phyloP scores from a whole-genome alignment of 768 basidiomycete genomes.

The Suillus fuscotomentosus region DNA sequence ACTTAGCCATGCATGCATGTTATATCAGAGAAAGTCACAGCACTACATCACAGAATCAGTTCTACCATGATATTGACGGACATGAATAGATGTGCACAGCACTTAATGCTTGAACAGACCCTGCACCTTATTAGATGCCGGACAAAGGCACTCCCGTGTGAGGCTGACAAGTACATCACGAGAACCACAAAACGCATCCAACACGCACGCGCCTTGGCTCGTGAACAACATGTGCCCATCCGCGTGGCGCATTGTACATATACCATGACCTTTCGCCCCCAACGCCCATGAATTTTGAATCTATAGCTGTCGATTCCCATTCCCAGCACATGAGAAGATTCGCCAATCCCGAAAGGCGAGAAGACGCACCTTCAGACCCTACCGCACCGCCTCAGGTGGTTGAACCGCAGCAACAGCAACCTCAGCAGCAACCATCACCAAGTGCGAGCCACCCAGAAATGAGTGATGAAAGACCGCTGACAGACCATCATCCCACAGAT shows the following conservation, averaged over 20 bases:
- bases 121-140: not conserved
- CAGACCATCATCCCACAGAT: not conserved
- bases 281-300: not conserved
- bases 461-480: not conserved
- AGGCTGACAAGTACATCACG: not conserved
- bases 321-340: not conserved
- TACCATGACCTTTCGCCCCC: not conserved
- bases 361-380: not conserved
- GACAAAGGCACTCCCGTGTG: not conserved
- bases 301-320: not conserved
- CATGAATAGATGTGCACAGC: not conserved
- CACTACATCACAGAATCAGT: not conserved
- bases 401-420: not conserved
- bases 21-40: not conserved
- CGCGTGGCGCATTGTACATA: not conserved
- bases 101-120: not conserved
- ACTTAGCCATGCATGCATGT: not conserved
- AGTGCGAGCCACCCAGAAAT: not conserved
- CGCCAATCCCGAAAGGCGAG: not conserved
- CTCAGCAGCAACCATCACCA: not conserved
- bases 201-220: not conserved
- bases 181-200: not conserved
- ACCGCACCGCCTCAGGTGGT: not conserved
- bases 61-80: not conserved
- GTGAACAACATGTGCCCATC: constrained; percentile 1